Base-by-base conservation (phyloP, 2,329 filamentous ascomycete species). In the Hypomyces perniciosus region DNA sequence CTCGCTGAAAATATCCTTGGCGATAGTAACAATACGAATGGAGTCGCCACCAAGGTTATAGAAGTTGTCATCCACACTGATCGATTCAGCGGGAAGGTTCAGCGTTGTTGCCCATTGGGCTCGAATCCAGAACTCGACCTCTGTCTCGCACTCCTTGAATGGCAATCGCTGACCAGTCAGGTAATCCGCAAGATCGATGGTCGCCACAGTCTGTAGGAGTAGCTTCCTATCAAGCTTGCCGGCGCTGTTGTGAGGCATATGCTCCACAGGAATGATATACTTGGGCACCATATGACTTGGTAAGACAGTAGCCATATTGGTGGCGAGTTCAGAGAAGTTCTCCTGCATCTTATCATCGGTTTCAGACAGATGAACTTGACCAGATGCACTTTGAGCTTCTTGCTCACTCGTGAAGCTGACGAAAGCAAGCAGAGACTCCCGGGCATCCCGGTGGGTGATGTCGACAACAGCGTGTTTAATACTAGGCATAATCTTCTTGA, bases 211-310 rank as follows among this genome's bases (percentile, higher is more conserved):
- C 5, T 49, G 39, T 12, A 27, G 26, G 8, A 52, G 40, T 7
- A 35, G 13, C 8, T 35, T 52, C 4, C 50, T 47, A 42, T 52
- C 35, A n/a, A 52, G 50, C 10, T 52, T 52, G n/a, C 50, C 46
- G 10, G 50, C 33, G 31, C 34, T 44, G 5, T 44, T 52, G 8
- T 49, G 46, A 39, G 50, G 50, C 45, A 52, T 52, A 13, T 44
- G 6, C 2, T 30, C 34, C 33, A 52, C 31, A 6, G 41, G 46
- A 13, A 52, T 44, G 20, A 49, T 9, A 9, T 49, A 52, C 7
- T 26, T 40, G n/a, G 40, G 46, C 6, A 52, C n/a, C 50, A 52
- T 52, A 20, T 68, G 68, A 0, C 55, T 50, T 1, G 68, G 67
- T n/a, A 52, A 41, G 20, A 35, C 10, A 31, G 28, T 8, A 12